phyloP scores from a whole-genome alignment of 768 basidiomycete species.

The Terana coerulea region DNA sequence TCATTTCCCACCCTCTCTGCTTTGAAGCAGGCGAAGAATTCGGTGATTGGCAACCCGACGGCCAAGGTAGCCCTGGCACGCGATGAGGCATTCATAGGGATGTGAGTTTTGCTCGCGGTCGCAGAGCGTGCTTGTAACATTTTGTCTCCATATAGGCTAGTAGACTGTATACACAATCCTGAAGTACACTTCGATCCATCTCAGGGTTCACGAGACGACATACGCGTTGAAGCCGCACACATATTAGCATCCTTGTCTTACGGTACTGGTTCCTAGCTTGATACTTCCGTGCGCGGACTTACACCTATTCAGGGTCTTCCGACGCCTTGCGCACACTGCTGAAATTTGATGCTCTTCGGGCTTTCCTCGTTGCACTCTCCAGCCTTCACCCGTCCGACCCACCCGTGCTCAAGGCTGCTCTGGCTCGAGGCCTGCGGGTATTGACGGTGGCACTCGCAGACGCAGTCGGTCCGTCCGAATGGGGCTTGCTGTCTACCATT shows the following conservation, averaged over 20 bases:
- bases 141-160: conserved; percentile 42
- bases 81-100: conserved; percentile 53
- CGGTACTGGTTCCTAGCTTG: conserved; percentile 34
- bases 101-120: conserved; percentile 34
- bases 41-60: conserved; percentile 75
- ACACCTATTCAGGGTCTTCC: conserved; percentile 49
- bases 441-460: conserved; percentile 61
- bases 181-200: conserved; percentile 29
- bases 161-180: conserved; percentile 52
- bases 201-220: conserved; percentile 41
- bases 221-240: conserved; percentile 72
- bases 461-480: conserved; percentile 63
- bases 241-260: conserved; percentile 72
- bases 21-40: conserved; percentile 70
- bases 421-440: conserved; percentile 60
- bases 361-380: conserved; percentile 60
- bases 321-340: conserved; percentile 57
- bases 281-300: not conserved
- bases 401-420: conserved; percentile 45
- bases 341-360: conserved; percentile 51
- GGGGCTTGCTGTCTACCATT: conserved; percentile 52
- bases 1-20: conserved; percentile 27
- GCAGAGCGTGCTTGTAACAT: not conserved
- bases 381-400: conserved; percentile 38
- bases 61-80: conserved; percentile 58